A percentile compares a stretch with the other conserved stretches of the same genome.
Conservation (phyloP, 1,139 yeast species). For the Groenewaldozyma auringiensis region DNA sequence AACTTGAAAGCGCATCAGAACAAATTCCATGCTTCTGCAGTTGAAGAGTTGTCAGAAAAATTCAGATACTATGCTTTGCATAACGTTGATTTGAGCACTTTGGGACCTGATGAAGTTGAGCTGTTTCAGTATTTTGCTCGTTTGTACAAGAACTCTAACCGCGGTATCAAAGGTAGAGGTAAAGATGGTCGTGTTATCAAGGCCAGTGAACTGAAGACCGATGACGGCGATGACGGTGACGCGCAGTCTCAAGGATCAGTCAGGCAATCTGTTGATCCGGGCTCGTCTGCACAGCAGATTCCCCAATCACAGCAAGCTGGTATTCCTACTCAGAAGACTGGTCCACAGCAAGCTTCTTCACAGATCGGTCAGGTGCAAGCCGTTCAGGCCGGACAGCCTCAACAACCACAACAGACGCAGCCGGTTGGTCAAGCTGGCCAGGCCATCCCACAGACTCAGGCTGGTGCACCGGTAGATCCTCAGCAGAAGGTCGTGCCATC, state of each 20-base stretch:
- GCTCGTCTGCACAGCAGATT: background rate
- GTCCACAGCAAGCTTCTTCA: background rate
- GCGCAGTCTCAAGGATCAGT: background rate
- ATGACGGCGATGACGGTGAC: background rate
- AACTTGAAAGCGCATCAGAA: constrained; percentile 92
- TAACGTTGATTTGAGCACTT: constrained; percentile 16
- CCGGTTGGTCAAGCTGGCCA: background rate
- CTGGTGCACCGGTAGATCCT: background rate
- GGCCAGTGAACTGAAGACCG: background rate
- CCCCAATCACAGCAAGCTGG: background rate
- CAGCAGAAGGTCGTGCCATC: background rate
- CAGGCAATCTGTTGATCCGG: too few species aligned
- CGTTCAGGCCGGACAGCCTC: too few species aligned
- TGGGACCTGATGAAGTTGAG: constrained; percentile 61
- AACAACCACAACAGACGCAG: background rate
- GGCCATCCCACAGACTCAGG: background rate
- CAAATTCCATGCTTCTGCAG: constrained; percentile 68
- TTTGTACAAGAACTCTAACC: constrained; percentile 76
- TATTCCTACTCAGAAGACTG: too few species aligned
- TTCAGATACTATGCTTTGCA: constrained; percentile 22
- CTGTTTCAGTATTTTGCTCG: constrained; percentile 69
- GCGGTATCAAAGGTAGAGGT: constrained; percentile 89
- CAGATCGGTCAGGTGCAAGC: too few species aligned
- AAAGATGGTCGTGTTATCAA: constrained; percentile 33
- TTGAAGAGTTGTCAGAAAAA: constrained; percentile 51